Conservation (phyloP, 2,329 filamentous ascomycete species). For the Colletotrichum tropicale region DNA sequence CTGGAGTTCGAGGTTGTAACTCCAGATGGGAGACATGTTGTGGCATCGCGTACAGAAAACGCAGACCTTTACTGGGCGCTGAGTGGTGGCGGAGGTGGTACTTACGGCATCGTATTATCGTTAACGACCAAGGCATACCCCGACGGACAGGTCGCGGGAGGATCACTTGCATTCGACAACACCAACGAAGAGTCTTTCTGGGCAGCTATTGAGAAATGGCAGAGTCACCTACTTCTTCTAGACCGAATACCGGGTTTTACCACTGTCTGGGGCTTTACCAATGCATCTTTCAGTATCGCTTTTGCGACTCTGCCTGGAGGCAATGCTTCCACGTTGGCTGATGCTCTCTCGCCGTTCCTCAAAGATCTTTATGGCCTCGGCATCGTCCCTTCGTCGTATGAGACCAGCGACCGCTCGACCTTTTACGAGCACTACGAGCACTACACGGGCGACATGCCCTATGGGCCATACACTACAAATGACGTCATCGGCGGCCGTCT, state of each 20-base stretch:
- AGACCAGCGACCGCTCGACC: not conserved
- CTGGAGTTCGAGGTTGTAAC: constrained; percentile 54
- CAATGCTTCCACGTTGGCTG: not conserved
- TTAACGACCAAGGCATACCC: not conserved
- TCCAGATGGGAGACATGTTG: constrained; percentile 42
- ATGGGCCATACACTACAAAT: constrained; percentile 22
- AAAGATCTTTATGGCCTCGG: not conserved
- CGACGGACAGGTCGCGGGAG: constrained; percentile 34
- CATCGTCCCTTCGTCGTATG: not conserved
- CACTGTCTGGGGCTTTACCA: not conserved
- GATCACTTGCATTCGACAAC: constrained; percentile 32
- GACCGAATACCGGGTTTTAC: not conserved
- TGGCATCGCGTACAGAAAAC: constrained; percentile 44
- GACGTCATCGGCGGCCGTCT: not conserved
- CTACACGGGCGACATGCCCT: constrained; percentile 38
- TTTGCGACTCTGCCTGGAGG: not conserved
- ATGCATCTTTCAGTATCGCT: not conserved
- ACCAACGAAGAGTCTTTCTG: constrained; percentile 32
- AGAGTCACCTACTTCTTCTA: not conserved
- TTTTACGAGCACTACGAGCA: constrained; percentile 33
- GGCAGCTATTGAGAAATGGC: not conserved
- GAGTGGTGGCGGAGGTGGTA: constrained; percentile 54
- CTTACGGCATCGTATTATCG: constrained; percentile 52
- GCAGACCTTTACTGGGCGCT: constrained; percentile 61
- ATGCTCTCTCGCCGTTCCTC: not conserved